Conservation (phyloP, 768 basidiomycete genomes). For the Macrolepiota albuminosa region DNA sequence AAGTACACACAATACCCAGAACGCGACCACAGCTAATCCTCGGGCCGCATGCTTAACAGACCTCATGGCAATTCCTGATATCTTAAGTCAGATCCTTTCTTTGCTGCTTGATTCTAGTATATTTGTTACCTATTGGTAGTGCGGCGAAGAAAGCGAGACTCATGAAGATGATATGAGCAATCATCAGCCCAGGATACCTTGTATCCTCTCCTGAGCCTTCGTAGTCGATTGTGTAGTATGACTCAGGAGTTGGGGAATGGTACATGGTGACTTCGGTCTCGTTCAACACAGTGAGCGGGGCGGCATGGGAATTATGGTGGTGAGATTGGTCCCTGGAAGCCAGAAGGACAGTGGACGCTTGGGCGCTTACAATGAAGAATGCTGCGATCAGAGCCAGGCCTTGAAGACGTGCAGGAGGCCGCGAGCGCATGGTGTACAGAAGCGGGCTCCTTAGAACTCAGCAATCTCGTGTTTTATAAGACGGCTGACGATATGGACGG, state of each 20-base stretch:
- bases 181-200: slow-evolving; percentile 67
- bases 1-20: slow-evolving; percentile 56
- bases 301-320: slow-evolving; percentile 45
- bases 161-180: slow-evolving; percentile 71
- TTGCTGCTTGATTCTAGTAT: neutral
- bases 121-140: slow-evolving; percentile 63
- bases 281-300: slow-evolving; percentile 61
- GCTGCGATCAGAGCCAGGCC: slow-evolving; percentile 7
- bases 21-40: slow-evolving; percentile 50
- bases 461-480: slow-evolving; percentile 6
- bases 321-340: slow-evolving; percentile 29
- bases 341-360: slow-evolving; percentile 15
- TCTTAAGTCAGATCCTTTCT: slow-evolving; percentile 1
- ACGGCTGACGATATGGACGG: slow-evolving; percentile 5
- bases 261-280: slow-evolving; percentile 66
- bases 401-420: slow-evolving; percentile 4
- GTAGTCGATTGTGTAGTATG: slow-evolving; percentile 81
- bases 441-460: slow-evolving; percentile 4
- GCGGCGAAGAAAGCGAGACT: slow-evolving; percentile 76
- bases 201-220: slow-evolving; percentile 41
- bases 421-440: slow-evolving; percentile 12
- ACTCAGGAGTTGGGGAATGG: slow-evolving; percentile 70
- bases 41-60: slow-evolving; percentile 69
- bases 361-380: slow-evolving; percentile 14
- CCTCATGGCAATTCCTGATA: slow-evolving; percentile 72